These are phyloP conservation scores for Botryotinia convoluta DNA, from an alignment of 2,329 filamentous ascomycete genomes.

Conservation along the genomic window DNA sequence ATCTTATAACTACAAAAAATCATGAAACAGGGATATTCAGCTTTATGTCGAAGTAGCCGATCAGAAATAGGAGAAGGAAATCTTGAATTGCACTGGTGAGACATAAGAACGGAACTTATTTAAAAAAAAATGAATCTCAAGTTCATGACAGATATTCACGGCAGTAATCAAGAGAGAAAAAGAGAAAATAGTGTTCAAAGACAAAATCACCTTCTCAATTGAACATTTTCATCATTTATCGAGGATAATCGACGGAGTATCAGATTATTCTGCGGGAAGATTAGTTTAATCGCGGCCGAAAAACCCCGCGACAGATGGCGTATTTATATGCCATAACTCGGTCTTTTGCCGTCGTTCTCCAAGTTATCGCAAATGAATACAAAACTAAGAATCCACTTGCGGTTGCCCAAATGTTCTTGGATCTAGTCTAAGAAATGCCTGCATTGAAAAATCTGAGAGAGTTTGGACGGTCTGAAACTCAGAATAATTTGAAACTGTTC, in stretches of 20 bases:
- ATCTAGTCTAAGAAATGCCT: too few relatives aligned
- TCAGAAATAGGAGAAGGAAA: neutral
- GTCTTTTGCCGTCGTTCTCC: neutral
- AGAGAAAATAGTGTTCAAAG: neutral
- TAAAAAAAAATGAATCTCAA: neutral
- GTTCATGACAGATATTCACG: neutral
- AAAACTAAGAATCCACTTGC: neutral
- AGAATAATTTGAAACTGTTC: too few relatives aligned
- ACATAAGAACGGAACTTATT: neutral
- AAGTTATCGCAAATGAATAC: neutral
- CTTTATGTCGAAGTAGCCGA: neutral
- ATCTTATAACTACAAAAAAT: neutral
- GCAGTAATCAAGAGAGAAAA: neutral
- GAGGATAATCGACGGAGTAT: neutral
- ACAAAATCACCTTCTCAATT: neutral
- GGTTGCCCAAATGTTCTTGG: neutral
- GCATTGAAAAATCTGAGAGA: too few relatives aligned
- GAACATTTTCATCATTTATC: neutral
- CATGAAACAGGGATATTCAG: neutral
- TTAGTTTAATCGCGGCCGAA: neutral
- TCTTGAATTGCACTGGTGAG: neutral
- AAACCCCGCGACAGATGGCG: accelerated
- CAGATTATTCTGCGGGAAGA: neutral
- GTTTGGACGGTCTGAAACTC: too few relatives aligned
- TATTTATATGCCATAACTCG: neutral